Conservation (phyloP, 768 basidiomycete species). For the Lanmaoa pseudosensibilis region DNA sequence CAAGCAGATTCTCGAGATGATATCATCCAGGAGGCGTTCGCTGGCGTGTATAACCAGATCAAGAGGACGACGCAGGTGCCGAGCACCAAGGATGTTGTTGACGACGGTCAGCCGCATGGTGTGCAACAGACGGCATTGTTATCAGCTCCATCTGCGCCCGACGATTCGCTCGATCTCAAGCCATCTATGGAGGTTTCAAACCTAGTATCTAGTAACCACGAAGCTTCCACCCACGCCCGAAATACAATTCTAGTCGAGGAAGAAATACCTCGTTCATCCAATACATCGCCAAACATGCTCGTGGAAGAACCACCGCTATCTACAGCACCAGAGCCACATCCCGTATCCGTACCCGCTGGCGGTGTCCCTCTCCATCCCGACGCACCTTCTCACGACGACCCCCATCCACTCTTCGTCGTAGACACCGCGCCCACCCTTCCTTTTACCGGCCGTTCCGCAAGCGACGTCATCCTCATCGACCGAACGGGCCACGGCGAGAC, state of each 20-base stretch:
- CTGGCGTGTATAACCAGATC: constrained; percentile 36
- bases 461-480: constrained; percentile 27
- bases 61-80: not conserved
- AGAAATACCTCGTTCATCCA: not conserved
- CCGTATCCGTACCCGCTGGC: not conserved
- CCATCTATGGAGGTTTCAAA: constrained; percentile 12
- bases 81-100: constrained; percentile 1
- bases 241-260: not conserved
- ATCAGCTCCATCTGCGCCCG: not conserved
- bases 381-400: not conserved
- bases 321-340: not conserved
- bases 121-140: not conserved
- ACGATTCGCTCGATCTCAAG: constrained; percentile 7
- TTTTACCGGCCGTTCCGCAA: constrained; percentile 2
- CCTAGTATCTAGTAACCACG: not conserved
- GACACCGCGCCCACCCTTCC: constrained; percentile 39
- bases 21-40: constrained; percentile 37
- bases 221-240: not conserved
- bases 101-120: not conserved
- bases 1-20: constrained; percentile 11
- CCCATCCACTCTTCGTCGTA: constrained; percentile 33
- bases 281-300: not conserved
- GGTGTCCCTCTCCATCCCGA: not conserved
- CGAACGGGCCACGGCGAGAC: constrained; percentile 13
- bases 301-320: not conserved